Base-by-base conservation (phyloP, 192 early-diverging fungal genomes). In the Hyaloraphidium curvatum region DNA sequence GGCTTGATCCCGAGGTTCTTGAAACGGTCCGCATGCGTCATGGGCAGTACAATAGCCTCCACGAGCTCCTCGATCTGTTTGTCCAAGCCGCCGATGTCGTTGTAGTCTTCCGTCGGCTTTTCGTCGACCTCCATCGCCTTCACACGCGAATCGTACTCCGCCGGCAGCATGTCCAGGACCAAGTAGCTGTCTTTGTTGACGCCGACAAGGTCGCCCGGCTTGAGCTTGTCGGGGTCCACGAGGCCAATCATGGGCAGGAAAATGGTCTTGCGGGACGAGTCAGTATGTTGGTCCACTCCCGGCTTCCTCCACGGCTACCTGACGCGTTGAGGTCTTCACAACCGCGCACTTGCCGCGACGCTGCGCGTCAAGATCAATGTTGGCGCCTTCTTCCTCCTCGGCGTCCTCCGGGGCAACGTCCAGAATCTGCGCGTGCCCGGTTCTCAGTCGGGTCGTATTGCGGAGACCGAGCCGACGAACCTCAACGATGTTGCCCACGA, bases 91-190 rank as follows among this genome's bases (percentile, higher is more conserved):
- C 86, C 86, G 61, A 89, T 83, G 60, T 95, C 94, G 61, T 78
- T 90, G 61, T 93, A 95, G 53, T 87, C 86, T 70, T 97, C 94
- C 16, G 89, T 91, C 14, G 94, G 94, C 69, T 95, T 95, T 64
- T 97, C 94, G 54, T 97, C 94, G 2, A 97, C 94, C 67, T 97
- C 94, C 94, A 97, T 97, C 13, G 91, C 94, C 67, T 95, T 95
- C 31, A 94, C 94, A 39, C 94, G 79, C 27, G 89, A 88, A 67
- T 97, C 94, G 58, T 93, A 97, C 82, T 97, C 94, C 13, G 91
- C 83, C 2, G 94, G 94, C 50, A 97, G 75, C 63, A 82, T 91
- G 56, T 97, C 91, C 40, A 97, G 73, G 55, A 97, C 80, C 62
- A 97, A 66, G 60, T 86, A 95, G 62, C 83, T 86, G 75, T 97